Conservation (phyloP, 352 stramenopile species). For the Globisporangium camurandrum region DNA sequence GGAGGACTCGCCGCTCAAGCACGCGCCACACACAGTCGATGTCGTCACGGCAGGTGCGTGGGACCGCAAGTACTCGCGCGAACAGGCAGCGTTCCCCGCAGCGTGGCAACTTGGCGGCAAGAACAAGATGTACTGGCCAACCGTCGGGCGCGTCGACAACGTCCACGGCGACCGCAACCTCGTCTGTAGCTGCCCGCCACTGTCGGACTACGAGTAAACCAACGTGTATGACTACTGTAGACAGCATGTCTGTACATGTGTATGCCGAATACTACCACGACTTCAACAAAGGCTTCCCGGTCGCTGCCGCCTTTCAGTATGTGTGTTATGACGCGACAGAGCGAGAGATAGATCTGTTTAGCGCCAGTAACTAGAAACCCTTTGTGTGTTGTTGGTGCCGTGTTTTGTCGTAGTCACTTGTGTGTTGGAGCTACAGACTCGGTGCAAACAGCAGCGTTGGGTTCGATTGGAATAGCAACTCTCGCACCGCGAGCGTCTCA, state of each 20-base stretch:
- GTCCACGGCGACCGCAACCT: conserved; percentile 98
- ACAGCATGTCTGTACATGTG: no score
- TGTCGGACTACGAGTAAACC: conserved; percentile 89
- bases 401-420: background rate
- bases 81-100: conserved; percentile 93
- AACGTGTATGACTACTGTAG: no score
- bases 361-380: conserved; percentile 1
- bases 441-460: conserved; percentile 54
- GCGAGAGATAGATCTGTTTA: background rate
- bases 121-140: conserved; percentile 98
- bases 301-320: no score
- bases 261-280: conserved; percentile 3
- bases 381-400: background rate
- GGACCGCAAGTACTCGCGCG: conserved; percentile 92
- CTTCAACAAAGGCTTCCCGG: conserved; percentile 5
- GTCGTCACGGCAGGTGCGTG: conserved; percentile 90
- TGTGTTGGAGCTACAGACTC: background rate
- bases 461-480: conserved; percentile 64
- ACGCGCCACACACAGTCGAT: conserved; percentile 96
- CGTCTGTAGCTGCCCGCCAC: conserved; percentile 96
- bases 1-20: conserved; percentile 93
- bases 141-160: conserved; percentile 96
- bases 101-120: conserved; percentile 88
- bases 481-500: conserved; percentile 60
- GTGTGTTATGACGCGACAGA: no score